Evolutionary conservation across 1,139 yeast species (phyloP).

Genomic region (Yamadazyma taylorii): DNA sequence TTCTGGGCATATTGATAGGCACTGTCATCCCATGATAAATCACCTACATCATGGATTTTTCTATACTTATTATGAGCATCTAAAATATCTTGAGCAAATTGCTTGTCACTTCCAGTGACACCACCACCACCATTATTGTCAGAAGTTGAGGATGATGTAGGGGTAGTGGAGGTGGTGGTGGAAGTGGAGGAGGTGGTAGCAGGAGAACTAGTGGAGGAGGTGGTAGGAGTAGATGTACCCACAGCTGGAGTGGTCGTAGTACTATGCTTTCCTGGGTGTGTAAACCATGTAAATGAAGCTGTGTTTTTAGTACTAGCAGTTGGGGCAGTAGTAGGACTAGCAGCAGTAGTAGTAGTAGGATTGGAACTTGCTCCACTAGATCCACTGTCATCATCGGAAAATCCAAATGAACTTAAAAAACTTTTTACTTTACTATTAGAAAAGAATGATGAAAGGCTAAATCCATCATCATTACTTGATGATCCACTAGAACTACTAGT

Average conservation of each 20-base stretch:
- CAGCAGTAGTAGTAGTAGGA: constrained; percentile 7
- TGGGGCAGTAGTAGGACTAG: constrained; percentile 8
- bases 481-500: not conserved
- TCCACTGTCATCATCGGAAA: constrained; percentile 6
- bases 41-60: constrained; percentile 60
- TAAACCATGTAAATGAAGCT: constrained; percentile 10
- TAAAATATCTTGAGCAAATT: constrained; percentile 19
- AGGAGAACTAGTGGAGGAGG: constrained; percentile 9
- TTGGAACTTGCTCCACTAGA: constrained; percentile 5
- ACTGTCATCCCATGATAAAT: constrained; percentile 62
- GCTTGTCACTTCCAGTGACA: constrained; percentile 12
- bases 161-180: constrained; percentile 6
- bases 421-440: constrained; percentile 6
- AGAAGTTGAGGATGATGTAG: constrained; percentile 2
- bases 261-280: constrained; percentile 10
- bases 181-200: constrained; percentile 4
- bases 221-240: constrained; percentile 9
- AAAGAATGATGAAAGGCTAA: constrained; percentile 15
- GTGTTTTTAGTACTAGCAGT: not conserved
- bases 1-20: constrained; percentile 68
- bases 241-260: constrained; percentile 11
- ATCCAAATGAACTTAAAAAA: constrained; percentile 13
- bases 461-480: constrained; percentile 7
- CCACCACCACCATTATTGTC: constrained; percentile 3
- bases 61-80: constrained; percentile 67